phyloP scores from a whole-genome alignment of 495 filamentous ascomycete species.

The Xeromyces bisporus region DNA sequence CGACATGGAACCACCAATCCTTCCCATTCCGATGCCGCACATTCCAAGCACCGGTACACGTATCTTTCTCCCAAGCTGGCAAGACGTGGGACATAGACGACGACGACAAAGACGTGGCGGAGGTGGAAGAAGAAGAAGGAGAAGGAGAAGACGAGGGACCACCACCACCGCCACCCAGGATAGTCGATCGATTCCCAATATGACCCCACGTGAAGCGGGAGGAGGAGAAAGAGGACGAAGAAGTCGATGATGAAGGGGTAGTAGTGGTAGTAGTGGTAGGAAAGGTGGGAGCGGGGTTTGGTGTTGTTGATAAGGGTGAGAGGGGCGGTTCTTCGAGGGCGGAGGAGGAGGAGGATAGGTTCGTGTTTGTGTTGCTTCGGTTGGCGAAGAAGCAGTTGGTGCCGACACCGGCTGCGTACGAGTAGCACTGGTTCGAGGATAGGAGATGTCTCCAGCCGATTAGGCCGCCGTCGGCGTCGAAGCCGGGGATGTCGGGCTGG shows the following conservation, averaged over 20 bases:
- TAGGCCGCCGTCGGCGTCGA: conserved; percentile 28
- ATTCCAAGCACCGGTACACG: conserved; percentile 33
- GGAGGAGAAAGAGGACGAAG: no score
- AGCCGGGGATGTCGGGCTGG: conserved; percentile 25
- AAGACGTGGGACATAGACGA: conserved; percentile 15
- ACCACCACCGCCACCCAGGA: no score
- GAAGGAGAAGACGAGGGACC: conserved; percentile 21
- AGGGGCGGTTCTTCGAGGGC: conserved; percentile 14
- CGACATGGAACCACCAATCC: conserved; percentile 36
- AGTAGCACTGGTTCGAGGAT: conserved; percentile 25
- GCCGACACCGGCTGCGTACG: conserved; percentile 23
- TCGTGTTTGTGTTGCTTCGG: no score
- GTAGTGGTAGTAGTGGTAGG: no score
- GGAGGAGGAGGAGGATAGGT: conserved; percentile 4
- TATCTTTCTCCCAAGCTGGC: conserved; percentile 29
- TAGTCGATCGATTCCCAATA: conserved; percentile 17
- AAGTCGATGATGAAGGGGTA: no score
- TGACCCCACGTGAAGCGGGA: conserved; percentile 27
- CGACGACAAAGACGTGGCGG: no score
- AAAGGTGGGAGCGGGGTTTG: no score
- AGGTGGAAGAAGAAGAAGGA: conserved; percentile 20
- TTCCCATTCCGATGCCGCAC: conserved; percentile 22
- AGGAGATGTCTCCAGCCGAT: conserved; percentile 31
- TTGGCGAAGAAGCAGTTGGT: conserved; percentile 25
- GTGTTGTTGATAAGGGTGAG: conserved; percentile 19